Conservation (phyloP, 331 rosid genomes). For the Arachis monticola region DNA sequence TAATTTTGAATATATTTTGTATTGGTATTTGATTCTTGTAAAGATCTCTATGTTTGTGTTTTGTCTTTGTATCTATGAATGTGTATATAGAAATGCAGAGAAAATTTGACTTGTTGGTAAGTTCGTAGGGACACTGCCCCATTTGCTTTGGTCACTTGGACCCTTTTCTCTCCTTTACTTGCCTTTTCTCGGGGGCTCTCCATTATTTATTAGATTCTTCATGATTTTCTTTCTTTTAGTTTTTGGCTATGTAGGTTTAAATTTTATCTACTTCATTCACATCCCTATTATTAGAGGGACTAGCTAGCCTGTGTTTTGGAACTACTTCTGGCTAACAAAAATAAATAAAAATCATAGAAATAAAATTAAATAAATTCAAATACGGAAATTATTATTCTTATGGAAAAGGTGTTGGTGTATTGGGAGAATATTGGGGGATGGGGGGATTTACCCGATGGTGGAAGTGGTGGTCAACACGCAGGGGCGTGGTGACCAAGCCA, state of each 20-base stretch:
- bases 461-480: too few relatives aligned
- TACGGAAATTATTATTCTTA: too few relatives aligned
- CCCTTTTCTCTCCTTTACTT: slow-evolving; percentile 29
- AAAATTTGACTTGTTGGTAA: slow-evolving; percentile 46
- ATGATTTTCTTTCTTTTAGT: not conserved
- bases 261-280: not conserved
- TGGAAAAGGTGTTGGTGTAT: too few relatives aligned
- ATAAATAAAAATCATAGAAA: too few relatives aligned
- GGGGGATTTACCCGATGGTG: too few relatives aligned
- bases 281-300: not conserved
- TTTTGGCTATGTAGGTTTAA: not conserved
- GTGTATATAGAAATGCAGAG: not conserved
- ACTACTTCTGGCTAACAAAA: not conserved
- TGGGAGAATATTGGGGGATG: too few relatives aligned
- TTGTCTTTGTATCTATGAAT: not conserved
- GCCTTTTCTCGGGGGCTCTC: not conserved
- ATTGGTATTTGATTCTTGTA: too few relatives aligned
- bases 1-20: too few relatives aligned
- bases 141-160: slow-evolving; percentile 17
- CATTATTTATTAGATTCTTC: slow-evolving; percentile 15
- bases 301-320: not conserved
- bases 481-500: too few relatives aligned
- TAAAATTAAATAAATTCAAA: too few relatives aligned
- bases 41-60: too few relatives aligned
- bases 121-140: slow-evolving; percentile 39